These are phyloP conservation scores for Scenedesmus sp. DNA, from an alignment of 163 green algal species.

Conservation along the genomic window DNA sequence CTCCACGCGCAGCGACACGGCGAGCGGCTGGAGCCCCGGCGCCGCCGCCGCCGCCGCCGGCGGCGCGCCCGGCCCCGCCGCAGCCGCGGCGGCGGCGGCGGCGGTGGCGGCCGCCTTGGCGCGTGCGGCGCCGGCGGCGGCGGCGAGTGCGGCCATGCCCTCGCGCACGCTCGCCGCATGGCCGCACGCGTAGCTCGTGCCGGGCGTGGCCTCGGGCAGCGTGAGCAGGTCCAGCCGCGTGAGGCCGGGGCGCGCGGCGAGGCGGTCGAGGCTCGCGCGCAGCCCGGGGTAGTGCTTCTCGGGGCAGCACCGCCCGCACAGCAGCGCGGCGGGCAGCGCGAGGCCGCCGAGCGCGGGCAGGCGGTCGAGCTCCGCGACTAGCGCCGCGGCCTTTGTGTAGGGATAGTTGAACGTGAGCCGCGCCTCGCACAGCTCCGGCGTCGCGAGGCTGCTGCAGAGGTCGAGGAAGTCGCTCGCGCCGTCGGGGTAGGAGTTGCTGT, in stretches of 20 bases:
- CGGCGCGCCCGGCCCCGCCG: too few relatives aligned
- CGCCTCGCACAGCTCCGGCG: slow-evolving; percentile 2
- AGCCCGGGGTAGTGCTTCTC: slow-evolving; percentile 37
- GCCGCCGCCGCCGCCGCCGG: slow-evolving; percentile 10
- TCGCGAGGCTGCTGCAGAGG: slow-evolving; percentile 18
- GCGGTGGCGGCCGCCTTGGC: too few relatives aligned
- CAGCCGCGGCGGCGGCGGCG: too few relatives aligned
- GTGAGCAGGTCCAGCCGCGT: slow-evolving; percentile 24
- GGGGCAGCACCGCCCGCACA: slow-evolving; percentile 28
- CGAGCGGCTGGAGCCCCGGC: not conserved
- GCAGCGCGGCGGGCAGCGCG: slow-evolving; percentile 14
- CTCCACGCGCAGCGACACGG: slow-evolving; percentile 1
- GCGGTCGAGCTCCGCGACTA: slow-evolving; percentile 10
- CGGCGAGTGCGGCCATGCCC: not conserved
- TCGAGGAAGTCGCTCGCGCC: slow-evolving; percentile 34
- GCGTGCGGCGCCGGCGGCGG: too few relatives aligned
- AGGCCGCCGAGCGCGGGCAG: slow-evolving; percentile 9
- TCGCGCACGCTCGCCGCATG: not conserved
- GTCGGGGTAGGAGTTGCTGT: slow-evolving; percentile 33
- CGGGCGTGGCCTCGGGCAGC: slow-evolving; percentile 12
- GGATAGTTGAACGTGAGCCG: slow-evolving; percentile 35
- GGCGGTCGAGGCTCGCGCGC: slow-evolving; percentile 9
- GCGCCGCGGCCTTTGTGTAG: slow-evolving; percentile 23
- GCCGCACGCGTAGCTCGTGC: slow-evolving; percentile 8
- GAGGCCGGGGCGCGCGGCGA: not conserved